Evolutionary conservation across 768 basidiomycete species (phyloP), one percentile per base, ranked within the genome.

Genomic region (Naganishia antarctica): DNA sequence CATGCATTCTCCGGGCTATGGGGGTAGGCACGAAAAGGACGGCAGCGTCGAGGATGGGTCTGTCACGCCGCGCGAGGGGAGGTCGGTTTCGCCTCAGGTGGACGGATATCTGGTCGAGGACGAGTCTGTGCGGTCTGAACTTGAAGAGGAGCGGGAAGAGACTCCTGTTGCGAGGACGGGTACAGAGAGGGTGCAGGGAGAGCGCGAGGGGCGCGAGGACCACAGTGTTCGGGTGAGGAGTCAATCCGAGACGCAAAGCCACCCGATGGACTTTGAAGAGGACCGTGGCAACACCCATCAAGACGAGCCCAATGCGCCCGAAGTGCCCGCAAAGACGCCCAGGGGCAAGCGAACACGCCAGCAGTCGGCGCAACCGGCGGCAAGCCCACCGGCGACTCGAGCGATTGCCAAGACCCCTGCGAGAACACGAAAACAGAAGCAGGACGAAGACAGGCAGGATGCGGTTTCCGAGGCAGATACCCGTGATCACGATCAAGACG

Each of bases 341-440:
- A 41, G 34, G 26, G 53, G 21, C 13, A 40, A 23, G 13, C 53
- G 53, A 21, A 40, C 53, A 16, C 53, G 53, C 43, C 9, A 18
- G 6, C 43, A 44, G n/a, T 51, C 50, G 29, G 21, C 15, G 29
- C 50, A 34, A 32, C 50, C 26, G 16, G 32, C 53, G 11, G 21
- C 23, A 23, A 57, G 53, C 26, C 53, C 53, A 4, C 53, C 53
- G n/a, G 34, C 32, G 26, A 41, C 32, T 11, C 18, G 53, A 16
- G 32, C 12, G 15, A 57, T 25, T 3, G 23, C 34, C n/a, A 57
- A 57, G 16, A 57, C 53, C 23, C 53, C 53, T 12, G 53, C 53
- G 8, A 57, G 53, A 26, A 57, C 53, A 9, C 53, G 53, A 4
- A 37, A 40, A 21, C 53, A 57, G 21, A 57, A 57, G 37, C 34